These are phyloP conservation scores for Ceratocystis cubensis DNA, from an alignment of 2,329 filamentous ascomycete species.

Conservation along the genomic window DNA sequence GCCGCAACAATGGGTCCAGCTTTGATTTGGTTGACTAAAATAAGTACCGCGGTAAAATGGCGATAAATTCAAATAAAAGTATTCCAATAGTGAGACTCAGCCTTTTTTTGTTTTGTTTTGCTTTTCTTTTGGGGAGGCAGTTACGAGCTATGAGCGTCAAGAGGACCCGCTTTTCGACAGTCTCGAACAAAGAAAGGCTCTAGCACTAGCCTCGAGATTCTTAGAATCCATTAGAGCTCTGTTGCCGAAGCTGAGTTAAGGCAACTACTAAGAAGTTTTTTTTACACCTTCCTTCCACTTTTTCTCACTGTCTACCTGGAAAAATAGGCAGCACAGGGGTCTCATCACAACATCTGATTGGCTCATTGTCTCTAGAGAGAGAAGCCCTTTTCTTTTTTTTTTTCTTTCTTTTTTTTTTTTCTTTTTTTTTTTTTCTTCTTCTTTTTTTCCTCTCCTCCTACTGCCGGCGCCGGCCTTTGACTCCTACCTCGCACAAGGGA, in stretches of 20 bases:
- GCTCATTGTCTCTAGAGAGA: not conserved
- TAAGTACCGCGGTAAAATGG: not conserved
- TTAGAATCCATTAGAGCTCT: not conserved
- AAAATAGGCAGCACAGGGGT: not conserved
- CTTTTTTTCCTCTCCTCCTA: not conserved
- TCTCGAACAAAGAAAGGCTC: slow-evolving; percentile 5
- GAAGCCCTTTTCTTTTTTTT: not conserved
- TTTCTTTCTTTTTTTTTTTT: not conserved
- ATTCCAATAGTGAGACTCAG: not conserved
- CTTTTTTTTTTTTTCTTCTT: not conserved
- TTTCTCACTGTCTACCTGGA: not conserved
- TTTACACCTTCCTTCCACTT: not conserved
- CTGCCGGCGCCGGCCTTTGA: slow-evolving; percentile 1
- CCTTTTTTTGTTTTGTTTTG: not conserved
- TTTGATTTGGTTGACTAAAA: not conserved
- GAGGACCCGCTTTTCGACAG: not conserved
- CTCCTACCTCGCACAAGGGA: not conserved
- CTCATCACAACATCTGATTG: not conserved
- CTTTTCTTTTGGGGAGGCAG: not conserved
- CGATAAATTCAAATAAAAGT: not conserved
- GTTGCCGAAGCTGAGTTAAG: not conserved
- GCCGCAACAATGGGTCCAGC: not conserved
- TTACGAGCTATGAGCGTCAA: not conserved
- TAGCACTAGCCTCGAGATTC: not conserved
- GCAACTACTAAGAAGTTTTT: not conserved